Base-by-base conservation (phyloP, 1,284 basidiomycete species). In the Fomitiporia mediterranea region DNA sequence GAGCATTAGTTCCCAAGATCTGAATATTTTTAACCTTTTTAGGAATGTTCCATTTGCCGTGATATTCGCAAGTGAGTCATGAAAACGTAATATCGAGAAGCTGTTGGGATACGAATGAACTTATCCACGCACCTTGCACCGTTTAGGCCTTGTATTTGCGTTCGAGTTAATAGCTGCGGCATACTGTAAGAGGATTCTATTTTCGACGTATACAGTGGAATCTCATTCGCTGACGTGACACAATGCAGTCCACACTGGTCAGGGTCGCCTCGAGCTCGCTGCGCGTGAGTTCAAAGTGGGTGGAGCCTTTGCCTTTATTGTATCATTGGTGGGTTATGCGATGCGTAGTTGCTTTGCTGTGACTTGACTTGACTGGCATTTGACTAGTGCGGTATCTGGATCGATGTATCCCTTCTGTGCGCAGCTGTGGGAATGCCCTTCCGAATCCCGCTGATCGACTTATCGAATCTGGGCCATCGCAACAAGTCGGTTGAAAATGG, bases 1-100 rank as follows among this genome's bases (percentile, higher is more conserved):
- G 27, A 40, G 27, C 21, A 5, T 43, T 23, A n/a, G 25, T 25
- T 39, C 25, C 38, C 47, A n/a, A n/a, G 17, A 37, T 34, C 43
- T 43, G 19, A 42, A 3, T 23, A n/a, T 37, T 56, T 11, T 21
- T 50, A 17, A 35, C 25, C 40, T 15, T 25, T 28, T 21, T 27
- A 63, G 62, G 17, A 62, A 63, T 40, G 43, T 63, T 3, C 57
- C 59, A 11, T 63, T 62, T 39, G 50, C 53, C n/a, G 52, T 62
- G 17, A 50, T 63, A 37, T 62, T 62, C 55, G 23, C 62, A 34
- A 17, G 61, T 63, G 52, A 44, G 61, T 51, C 23, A 21, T 11
- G 47, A 17, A 17, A 17, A 19, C 27, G 9, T 27, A 17, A 7
- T 17, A 23, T 27, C 5, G 23, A 19, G 17, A 28, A 3, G 37